Evolutionary conservation across 2,329 filamentous ascomycete species (phyloP).

Genomic region (Nakataea oryzae): DNA sequence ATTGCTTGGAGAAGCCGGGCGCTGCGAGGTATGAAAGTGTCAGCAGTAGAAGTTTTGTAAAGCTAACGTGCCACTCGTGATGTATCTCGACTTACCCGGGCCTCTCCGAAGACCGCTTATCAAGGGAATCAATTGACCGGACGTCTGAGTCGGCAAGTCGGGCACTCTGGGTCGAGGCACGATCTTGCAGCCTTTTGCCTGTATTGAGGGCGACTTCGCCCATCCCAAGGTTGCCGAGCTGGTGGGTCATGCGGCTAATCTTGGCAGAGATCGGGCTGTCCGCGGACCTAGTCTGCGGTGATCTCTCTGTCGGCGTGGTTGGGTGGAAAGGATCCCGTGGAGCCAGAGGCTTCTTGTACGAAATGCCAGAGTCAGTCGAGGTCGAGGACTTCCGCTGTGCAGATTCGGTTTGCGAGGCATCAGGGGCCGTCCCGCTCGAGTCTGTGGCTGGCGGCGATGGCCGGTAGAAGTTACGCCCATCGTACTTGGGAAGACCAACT

Average conservation of each 20-base stretch:
- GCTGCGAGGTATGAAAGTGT: constrained; percentile 11
- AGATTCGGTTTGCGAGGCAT: background rate
- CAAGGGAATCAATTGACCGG: constrained; percentile 1
- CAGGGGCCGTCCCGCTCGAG: background rate
- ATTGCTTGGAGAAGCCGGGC: constrained; percentile 35
- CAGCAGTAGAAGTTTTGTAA: background rate
- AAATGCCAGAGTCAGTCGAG: background rate
- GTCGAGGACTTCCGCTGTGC: background rate
- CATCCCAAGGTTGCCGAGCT: background rate
- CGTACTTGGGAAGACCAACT: constrained; percentile 49
- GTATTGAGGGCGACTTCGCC: background rate
- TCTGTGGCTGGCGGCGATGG: constrained; percentile 30
- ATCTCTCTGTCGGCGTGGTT: constrained; percentile 1
- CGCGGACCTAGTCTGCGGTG: background rate
- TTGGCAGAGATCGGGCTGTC: background rate
- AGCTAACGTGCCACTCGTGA: background rate
- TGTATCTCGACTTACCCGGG: background rate
- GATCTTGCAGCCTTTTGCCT: constrained; percentile 1
- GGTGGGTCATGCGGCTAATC: background rate
- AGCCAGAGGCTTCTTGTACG: background rate
- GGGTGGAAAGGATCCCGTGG: constrained; percentile 4
- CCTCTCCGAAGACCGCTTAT: constrained; percentile 2
- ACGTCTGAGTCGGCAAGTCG: background rate
- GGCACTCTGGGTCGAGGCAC: background rate
- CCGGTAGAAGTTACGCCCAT: constrained; percentile 55